Base-by-base conservation (phyloP, 768 basidiomycete genomes). In the Hygrophorus russula region DNA sequence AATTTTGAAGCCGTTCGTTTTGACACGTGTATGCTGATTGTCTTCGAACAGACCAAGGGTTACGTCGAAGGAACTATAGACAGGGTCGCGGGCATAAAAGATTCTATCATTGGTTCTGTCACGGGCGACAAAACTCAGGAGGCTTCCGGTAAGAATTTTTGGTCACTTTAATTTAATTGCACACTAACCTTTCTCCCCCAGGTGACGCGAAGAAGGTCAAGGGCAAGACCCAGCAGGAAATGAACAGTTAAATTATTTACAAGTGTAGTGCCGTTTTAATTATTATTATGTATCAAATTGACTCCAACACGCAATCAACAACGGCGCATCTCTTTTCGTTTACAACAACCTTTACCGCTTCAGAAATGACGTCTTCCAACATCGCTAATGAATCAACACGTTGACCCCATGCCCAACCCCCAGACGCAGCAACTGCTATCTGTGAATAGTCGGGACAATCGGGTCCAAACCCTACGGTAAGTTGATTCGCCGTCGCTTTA, bases 401-500 rank as follows among this genome's bases (percentile, higher is more conserved):
- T 39, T 59, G 60, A 0, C 68, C 68, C 69, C 75, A 79, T 0
- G 68, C 77, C 81, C 82, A 84, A 1, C 80, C 80, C 2, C 70
- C 72, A 5, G 79, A 78, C 0, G 82, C 80, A 0, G 80, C 81
- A 2, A 72, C 71, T 0, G 82, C 82, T 34, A 84, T 76, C 44
- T 70, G 67, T 0, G 71, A 53, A 50, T 76, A 78, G 51, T 83
- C 78, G 0, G 81, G 79, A 45, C 63, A 62, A 29, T 69, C 60
- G 2, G 80, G 80, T 0, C 80, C 80, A 49, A 85, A 82, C 0
- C 80, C 78, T 10, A 78, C 70, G 5, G 76, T 71, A 0, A 85
- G 69, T 39, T 70, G 60, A 5, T 65, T 64, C 0, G 73, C 76
- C 0, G 64, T 53, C 0, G 57, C 61, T 24, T 56, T 59, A 6